Percentiles rank a stretch among this genome's conserved stretches.
phyloP scores from a whole-genome alignment of 1,284 basidiomycete species.

The Puccinia brachypodii region DNA sequence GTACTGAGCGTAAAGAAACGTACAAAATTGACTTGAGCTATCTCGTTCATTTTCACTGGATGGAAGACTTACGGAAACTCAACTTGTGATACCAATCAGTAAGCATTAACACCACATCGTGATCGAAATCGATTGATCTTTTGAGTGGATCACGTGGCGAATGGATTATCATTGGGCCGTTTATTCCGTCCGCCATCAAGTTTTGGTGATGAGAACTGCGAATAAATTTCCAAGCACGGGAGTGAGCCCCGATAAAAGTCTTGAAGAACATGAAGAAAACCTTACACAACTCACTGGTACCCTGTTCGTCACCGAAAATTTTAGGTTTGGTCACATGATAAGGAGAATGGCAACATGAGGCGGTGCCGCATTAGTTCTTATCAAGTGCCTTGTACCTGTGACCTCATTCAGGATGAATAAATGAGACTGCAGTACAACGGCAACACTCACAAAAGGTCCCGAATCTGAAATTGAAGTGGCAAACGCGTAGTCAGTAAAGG shows the following conservation, averaged over 20 bases:
- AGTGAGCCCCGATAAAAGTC: not conserved
- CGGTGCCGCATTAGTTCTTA: no score
- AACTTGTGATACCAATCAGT: constrained; percentile 60
- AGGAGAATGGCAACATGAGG: no score
- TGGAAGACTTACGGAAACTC: not conserved
- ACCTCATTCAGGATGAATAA: not conserved
- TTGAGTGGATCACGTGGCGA: constrained; percentile 54
- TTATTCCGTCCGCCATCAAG: constrained; percentile 41
- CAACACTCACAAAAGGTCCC: constrained; percentile 45
- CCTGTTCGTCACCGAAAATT: not conserved
- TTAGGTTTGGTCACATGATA: not conserved
- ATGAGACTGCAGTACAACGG: not conserved
- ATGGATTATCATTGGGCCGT: constrained; percentile 54
- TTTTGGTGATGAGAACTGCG: constrained; percentile 39
- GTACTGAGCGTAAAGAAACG: constrained; percentile 48
- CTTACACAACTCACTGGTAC: constrained; percentile 31
- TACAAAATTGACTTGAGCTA: not conserved
- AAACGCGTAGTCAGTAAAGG: not conserved
- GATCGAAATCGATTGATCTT: constrained; percentile 55
- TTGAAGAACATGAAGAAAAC: no score
- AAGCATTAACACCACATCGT: constrained; percentile 57
- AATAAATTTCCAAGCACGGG: not conserved
- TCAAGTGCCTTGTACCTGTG: not conserved
- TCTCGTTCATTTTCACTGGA: not conserved
- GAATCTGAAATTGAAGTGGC: not conserved